phyloP scores from a whole-genome alignment of 352 stramenopile species.

The Pythium brachiatum region DNA sequence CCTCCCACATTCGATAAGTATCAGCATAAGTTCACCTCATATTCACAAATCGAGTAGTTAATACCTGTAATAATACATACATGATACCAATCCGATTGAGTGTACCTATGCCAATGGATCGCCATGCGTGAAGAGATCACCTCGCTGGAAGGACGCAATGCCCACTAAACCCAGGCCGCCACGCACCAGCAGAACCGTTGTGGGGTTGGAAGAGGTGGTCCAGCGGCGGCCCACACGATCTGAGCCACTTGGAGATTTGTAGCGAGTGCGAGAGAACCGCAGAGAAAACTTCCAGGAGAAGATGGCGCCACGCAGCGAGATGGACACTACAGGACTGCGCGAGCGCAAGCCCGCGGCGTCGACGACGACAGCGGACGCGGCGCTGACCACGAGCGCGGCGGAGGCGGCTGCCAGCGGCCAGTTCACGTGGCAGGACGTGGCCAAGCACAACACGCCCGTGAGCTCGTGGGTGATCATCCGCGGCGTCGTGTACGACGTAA shows the following conservation, averaged over 20 bases:
- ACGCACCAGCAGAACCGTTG: constrained; percentile 11
- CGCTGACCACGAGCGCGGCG: constrained; percentile 2
- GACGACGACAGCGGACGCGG: constrained; percentile 19
- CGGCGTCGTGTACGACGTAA: constrained; percentile 94
- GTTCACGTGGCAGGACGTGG: constrained; percentile 94
- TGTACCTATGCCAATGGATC: constrained; percentile 17
- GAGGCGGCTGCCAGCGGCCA: constrained; percentile 21
- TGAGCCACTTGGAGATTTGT: constrained; percentile 19
- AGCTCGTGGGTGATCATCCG: constrained; percentile 97
- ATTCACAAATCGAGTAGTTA: neutral
- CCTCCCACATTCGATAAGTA: constrained; percentile 6
- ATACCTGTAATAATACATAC: neutral
- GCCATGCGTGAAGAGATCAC: constrained; percentile 13
- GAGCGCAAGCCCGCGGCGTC: constrained; percentile 44
- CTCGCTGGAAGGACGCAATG: constrained; percentile 1
- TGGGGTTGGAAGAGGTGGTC: constrained; percentile 2
- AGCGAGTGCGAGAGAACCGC: neutral
- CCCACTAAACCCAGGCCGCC: constrained; percentile 10
- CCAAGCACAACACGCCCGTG: constrained; percentile 92
- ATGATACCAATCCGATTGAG: neutral
- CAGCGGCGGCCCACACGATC: neutral
- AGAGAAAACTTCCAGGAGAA: constrained; percentile 3
- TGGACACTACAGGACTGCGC: constrained; percentile 37
- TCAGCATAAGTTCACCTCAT: neutral
- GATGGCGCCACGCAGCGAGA: constrained; percentile 28